Conservation (phyloP, 164 flowering plant species). For the Malania oleifera region DNA sequence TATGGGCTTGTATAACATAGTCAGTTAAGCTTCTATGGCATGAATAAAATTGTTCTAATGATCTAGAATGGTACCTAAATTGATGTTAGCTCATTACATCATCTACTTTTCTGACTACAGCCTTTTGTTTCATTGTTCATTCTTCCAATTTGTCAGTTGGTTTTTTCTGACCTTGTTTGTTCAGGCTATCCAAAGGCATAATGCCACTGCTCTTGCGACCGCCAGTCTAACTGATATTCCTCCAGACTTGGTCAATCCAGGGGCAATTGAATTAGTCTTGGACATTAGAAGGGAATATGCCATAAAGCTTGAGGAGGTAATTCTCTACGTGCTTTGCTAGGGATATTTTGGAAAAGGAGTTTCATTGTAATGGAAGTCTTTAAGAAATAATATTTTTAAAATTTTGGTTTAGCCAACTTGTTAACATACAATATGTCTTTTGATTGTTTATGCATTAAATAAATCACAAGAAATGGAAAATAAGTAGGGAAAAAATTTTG, state of each 20-base stretch:
- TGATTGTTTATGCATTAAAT: not conserved
- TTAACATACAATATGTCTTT: too few relatives aligned
- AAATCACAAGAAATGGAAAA: not conserved
- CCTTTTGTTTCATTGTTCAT: not conserved
- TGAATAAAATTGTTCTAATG: too few relatives aligned
- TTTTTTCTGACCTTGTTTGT: not conserved
- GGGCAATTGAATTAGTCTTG: slow-evolving; percentile 50
- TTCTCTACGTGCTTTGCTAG: not conserved
- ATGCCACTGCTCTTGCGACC: slow-evolving; percentile 15
- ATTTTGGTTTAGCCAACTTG: too few relatives aligned
- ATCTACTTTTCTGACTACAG: not conserved
- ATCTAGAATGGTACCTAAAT: not conserved
- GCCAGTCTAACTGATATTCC: slow-evolving; percentile 34
- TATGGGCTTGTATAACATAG: not conserved
- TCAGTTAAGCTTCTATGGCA: too few relatives aligned
- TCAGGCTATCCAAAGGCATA: slow-evolving; percentile 42
- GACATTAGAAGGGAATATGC: slow-evolving; percentile 67
- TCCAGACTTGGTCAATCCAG: slow-evolving; percentile 45
- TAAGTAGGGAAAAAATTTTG: not conserved
- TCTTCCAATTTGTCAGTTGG: not conserved
- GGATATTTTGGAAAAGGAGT: not conserved
- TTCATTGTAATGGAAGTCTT: too few relatives aligned
- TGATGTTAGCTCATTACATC: not conserved
- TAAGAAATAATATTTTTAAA: too few relatives aligned
- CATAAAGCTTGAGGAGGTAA: slow-evolving; percentile 65